A percentile compares a stretch with the other conserved stretches of the same genome.
Conservation (phyloP, 2,329 filamentous ascomycete species). For the Alternaria sp. region DNA sequence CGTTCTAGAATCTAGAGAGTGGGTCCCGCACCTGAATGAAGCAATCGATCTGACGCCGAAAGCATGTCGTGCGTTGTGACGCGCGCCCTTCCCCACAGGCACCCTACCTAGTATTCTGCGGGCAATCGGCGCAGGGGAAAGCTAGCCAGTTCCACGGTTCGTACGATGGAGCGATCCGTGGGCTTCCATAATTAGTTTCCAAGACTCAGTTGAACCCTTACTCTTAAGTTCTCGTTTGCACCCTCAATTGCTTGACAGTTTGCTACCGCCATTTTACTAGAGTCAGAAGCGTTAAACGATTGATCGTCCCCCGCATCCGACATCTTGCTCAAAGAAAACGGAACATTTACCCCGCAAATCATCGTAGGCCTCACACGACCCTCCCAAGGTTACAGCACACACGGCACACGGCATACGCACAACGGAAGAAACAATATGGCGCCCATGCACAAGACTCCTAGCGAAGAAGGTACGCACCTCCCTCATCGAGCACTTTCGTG, state of each 20-base stretch:
- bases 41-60: conserved; percentile 4
- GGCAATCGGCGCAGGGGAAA: not conserved
- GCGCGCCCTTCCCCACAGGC: conserved; percentile 14
- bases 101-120: not conserved
- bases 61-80: conserved; percentile 7
- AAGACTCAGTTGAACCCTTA: not conserved
- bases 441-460: conserved; percentile 16
- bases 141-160: not conserved
- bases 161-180: not conserved
- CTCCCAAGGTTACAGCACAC: not conserved
- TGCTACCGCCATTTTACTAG: not conserved
- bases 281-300: not conserved
- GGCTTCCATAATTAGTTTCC: not conserved
- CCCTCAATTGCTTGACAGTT: not conserved
- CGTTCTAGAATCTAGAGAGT: not conserved
- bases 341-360: conserved; percentile 7
- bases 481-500: not conserved
- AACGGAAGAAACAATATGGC: conserved; percentile 2
- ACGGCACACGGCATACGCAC: not conserved
- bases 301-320: not conserved
- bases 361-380: not conserved
- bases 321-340: not conserved
- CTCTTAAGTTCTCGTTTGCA: not conserved
- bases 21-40: not conserved
- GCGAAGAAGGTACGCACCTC: conserved; percentile 10